Percentiles rank a stretch among this genome's conserved stretches.
phyloP scores from a whole-genome alignment of 768 basidiomycete species.

The Boletus coccyginus region DNA sequence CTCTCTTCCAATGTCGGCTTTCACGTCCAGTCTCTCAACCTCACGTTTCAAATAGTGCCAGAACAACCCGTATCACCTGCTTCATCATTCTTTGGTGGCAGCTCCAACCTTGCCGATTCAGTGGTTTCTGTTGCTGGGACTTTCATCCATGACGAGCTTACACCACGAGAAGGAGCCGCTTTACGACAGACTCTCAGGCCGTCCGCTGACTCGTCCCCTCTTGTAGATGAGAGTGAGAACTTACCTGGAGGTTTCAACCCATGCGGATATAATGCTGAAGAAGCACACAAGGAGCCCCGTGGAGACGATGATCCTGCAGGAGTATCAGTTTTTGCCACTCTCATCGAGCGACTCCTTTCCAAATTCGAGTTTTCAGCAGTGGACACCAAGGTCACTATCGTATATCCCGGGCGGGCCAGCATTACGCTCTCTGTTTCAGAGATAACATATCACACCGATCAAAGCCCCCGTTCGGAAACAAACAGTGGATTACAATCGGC shows the following conservation, averaged over 20 bases:
- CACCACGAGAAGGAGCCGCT: slow-evolving; percentile 64
- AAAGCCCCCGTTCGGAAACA: slow-evolving; percentile 2
- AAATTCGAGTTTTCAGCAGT: slow-evolving; percentile 75
- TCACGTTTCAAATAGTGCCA: slow-evolving; percentile 54
- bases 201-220: slow-evolving; percentile 31
- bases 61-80: slow-evolving; percentile 14
- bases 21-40: slow-evolving; percentile 63
- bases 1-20: slow-evolving; percentile 70
- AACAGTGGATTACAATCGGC: slow-evolving; percentile 27
- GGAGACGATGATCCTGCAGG: slow-evolving; percentile 64
- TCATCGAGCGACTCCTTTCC: slow-evolving; percentile 76
- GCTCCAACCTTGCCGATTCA: slow-evolving; percentile 63
- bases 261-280: slow-evolving; percentile 42
- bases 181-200: slow-evolving; percentile 68
- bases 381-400: slow-evolving; percentile 64
- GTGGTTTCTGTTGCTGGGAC: slow-evolving; percentile 82
- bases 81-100: slow-evolving; percentile 13
- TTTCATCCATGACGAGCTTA: slow-evolving; percentile 83
- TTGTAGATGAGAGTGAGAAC: slow-evolving; percentile 37
- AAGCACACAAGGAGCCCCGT: slow-evolving; percentile 26
- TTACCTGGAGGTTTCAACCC: slow-evolving; percentile 69
- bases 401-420: slow-evolving; percentile 62
- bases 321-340: slow-evolving; percentile 74
- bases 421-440: slow-evolving; percentile 58
- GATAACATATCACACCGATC: slow-evolving; percentile 53